Evolutionary conservation across 768 basidiomycete genomes (phyloP).

Genomic region (Rhizopogon vulgaris): DNA sequence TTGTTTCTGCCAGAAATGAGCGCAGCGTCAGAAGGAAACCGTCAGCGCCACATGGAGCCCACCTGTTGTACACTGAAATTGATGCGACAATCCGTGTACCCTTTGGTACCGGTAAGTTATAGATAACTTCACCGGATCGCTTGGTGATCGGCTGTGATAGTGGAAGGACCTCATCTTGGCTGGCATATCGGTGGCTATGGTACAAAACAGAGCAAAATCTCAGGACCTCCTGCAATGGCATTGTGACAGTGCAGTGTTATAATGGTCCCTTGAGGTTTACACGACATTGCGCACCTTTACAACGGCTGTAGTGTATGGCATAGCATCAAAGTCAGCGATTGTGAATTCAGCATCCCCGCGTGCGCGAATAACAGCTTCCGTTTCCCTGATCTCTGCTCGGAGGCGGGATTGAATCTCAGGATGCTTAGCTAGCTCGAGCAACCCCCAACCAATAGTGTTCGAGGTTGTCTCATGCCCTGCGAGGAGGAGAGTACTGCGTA

Average conservation of each 20-base stretch:
- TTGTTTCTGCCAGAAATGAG: slow-evolving; percentile 13
- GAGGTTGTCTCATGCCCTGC: slow-evolving; percentile 55
- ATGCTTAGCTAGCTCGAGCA: slow-evolving; percentile 14
- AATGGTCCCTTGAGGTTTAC: neutral
- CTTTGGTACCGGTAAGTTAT: slow-evolving; percentile 16
- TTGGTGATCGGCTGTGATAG: slow-evolving; percentile 22
- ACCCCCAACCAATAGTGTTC: slow-evolving; percentile 31
- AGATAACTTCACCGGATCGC: slow-evolving; percentile 14
- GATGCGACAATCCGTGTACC: slow-evolving; percentile 17
- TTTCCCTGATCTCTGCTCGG: slow-evolving; percentile 10
- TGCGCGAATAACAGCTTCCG: neutral
- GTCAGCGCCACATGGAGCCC: neutral
- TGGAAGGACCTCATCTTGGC: slow-evolving; percentile 29
- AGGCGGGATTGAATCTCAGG: slow-evolving; percentile 9
- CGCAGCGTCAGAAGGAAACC: neutral
- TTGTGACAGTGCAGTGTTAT: neutral
- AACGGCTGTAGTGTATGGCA: slow-evolving; percentile 7
- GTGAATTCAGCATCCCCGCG: slow-evolving; percentile 8
- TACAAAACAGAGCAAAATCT: slow-evolving; percentile 29
- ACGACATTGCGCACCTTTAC: slow-evolving; percentile 10
- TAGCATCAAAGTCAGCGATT: slow-evolving; percentile 10
- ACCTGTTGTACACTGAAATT: slow-evolving; percentile 24
- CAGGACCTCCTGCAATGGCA: slow-evolving; percentile 20
- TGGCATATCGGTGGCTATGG: slow-evolving; percentile 25
- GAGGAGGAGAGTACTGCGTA: slow-evolving; percentile 32